Base-by-base conservation (phyloP, 1,284 basidiomycete species). In the Sporisorium graminicola region DNA sequence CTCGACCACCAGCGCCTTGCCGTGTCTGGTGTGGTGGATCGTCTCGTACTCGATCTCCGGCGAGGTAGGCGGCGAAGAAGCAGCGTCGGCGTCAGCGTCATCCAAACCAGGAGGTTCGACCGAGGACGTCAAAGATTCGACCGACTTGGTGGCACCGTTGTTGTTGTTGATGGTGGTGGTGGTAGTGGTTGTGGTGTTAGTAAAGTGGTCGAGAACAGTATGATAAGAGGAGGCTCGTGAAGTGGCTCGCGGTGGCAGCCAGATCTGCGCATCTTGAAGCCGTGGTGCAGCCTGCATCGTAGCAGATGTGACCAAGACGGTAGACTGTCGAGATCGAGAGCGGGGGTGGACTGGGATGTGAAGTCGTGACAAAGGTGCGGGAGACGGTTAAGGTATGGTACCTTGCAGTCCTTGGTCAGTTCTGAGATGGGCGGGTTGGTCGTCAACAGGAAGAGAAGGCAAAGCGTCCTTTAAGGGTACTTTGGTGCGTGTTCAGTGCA, bases 1-100 rank as follows among this genome's bases (percentile, higher is more conserved):
- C 8, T 58, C 26, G 42, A 74, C 43, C 29, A 74, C 52, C 18
- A 74, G 26, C 6, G 72, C 72, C 20, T 47, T 69, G 5, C 51
- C 72, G 2, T 65, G 26, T 18, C 72, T 12, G 0, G 5, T 2
- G 2, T 49, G 49, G 12, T 33, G 8, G 33, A 51, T 43, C 8
- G 53, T 66, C 10, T 56, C 57, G 65, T 63, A 64, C n/a, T 52
- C 57, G 5, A 37, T 1, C 4, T 57, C 57, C 5, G 55, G 55
- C 26, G 47, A 33, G 5, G 59, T 53, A 16, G 62, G 37, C 46
- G 63, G 51, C 3, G 57, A 47, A 13, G 57, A 55, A 7, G 27
- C 26, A 10, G n/a, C 31, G 43, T 16, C 22, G 20, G 29, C 14
- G n/a, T 9, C 42, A 27, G 37, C 5, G 31, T 18, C n/a, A n/a